Evolutionary conservation across 345 rosid species (phyloP).

Genomic region (Lepidium didymum): DNA sequence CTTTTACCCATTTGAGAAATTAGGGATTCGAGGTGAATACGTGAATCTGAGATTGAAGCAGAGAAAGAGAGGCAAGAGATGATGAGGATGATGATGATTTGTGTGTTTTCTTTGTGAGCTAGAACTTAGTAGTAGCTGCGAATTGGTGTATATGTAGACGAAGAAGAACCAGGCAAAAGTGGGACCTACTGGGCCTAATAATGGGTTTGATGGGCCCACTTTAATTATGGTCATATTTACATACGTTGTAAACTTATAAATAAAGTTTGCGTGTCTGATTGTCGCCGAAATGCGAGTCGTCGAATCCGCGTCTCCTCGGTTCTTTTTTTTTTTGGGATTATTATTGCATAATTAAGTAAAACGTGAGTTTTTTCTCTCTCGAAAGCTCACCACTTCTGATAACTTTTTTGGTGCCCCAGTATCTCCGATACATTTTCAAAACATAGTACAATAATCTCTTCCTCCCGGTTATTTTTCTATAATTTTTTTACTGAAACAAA

Average conservation of each 20-base stretch:
- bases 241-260: background rate
- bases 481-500: too few relatives aligned
- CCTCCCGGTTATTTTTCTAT: too few relatives aligned
- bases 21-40: background rate
- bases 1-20: conserved; percentile 10
- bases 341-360: background rate
- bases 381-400: too few relatives aligned
- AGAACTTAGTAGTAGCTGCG: background rate
- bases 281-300: conserved; percentile 12
- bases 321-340: background rate
- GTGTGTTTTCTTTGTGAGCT: background rate
- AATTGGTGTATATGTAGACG: conserved; percentile 23
- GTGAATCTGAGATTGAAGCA: background rate
- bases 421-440: too few relatives aligned
- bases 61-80: background rate
- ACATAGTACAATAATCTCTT: too few relatives aligned
- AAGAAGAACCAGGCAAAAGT: background rate
- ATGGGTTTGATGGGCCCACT: conserved; percentile 12
- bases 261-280: conserved; percentile 5
- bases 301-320: conserved; percentile 7
- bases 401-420: too few relatives aligned
- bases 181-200: conserved; percentile 27
- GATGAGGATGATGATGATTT: background rate
- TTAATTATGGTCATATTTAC: conserved; percentile 5
- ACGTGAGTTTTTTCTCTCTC: too few relatives aligned